These are phyloP conservation scores for Leucoagaricus sp. DNA, from an alignment of 1,284 basidiomycete genomes.

Conservation along the genomic window DNA sequence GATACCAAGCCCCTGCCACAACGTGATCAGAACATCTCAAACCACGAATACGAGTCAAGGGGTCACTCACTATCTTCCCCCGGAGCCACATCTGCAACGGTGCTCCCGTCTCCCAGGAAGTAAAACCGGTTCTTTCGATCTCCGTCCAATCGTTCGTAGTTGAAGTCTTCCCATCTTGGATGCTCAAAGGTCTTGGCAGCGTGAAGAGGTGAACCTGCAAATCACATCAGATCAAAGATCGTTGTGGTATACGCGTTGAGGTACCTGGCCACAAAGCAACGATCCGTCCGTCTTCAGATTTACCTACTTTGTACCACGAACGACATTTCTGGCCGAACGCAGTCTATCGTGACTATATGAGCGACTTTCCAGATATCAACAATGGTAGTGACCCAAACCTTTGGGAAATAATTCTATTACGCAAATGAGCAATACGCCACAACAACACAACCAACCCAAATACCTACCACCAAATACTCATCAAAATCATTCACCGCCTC, in stretches of 20 bases:
- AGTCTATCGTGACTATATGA: conserved; percentile 43
- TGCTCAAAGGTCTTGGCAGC: conserved; percentile 47
- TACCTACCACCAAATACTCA: conserved; percentile 48
- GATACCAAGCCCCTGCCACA: conserved; percentile 50
- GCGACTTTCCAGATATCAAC: not conserved
- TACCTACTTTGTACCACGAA: conserved; percentile 69
- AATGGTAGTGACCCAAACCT: conserved; percentile 27
- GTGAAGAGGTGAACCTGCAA: conserved; percentile 54
- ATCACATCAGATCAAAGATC: not conserved
- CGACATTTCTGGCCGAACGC: conserved; percentile 60
- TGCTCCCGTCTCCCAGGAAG: conserved; percentile 59
- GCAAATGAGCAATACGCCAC: not conserved
- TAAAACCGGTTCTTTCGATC: conserved; percentile 47
- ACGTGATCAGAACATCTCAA: conserved; percentile 2
- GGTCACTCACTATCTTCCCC: conserved; percentile 45
- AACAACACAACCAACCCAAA: not conserved
- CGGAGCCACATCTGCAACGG: conserved; percentile 28
- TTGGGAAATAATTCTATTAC: conserved; percentile 49
- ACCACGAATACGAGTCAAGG: not conserved
- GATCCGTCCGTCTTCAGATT: conserved; percentile 53
- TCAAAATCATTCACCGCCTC: conserved; percentile 64
- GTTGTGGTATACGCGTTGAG: not conserved
- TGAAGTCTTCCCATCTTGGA: conserved; percentile 69
- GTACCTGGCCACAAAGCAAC: conserved; percentile 61
- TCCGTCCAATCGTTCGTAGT: conserved; percentile 49